Evolutionary conservation across 2,329 filamentous ascomycete species (phyloP).

Genomic region (Aureobasidium uvarum): DNA sequence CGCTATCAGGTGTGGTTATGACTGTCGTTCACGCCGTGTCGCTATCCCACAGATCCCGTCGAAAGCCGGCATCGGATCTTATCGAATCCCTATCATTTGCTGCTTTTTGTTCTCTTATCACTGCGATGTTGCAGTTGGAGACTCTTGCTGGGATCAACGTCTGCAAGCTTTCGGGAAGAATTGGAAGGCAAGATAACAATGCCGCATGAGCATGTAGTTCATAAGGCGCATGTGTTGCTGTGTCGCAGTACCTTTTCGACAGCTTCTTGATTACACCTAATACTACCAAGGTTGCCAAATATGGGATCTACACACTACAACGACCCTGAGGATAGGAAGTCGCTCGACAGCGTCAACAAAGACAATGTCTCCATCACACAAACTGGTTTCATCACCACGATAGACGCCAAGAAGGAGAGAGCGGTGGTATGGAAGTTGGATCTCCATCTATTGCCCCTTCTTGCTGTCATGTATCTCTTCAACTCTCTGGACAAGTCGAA

Average conservation of each 20-base stretch:
- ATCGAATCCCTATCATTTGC: constrained; percentile 12
- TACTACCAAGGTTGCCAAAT: background rate
- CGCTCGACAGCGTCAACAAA: constrained; percentile 13
- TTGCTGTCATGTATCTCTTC: constrained; percentile 61
- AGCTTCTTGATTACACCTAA: background rate
- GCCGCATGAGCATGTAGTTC: background rate
- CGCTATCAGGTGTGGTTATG: constrained; percentile 25
- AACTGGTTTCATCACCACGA: constrained; percentile 30
- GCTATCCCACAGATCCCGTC: constrained; percentile 1
- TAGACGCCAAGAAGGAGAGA: constrained; percentile 50
- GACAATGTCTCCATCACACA: constrained; percentile 22
- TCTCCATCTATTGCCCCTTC: constrained; percentile 54
- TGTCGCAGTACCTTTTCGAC: background rate
- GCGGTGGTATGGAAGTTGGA: constrained; percentile 57
- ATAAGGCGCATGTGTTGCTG: background rate
- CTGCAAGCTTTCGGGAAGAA: background rate
- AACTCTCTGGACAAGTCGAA: constrained; percentile 52
- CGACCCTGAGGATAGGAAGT: background rate
- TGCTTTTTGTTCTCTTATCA: constrained; percentile 15
- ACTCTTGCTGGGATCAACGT: background rate
- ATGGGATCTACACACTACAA: constrained; percentile 5
- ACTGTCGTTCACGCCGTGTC: background rate
- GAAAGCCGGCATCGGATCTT: constrained; percentile 11
- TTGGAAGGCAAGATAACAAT: constrained; percentile 14
- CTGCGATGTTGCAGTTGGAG: background rate